Evolutionary conservation across 2,329 filamentous ascomycete genomes (phyloP).

Genomic region (Trichoderma sp.): DNA sequence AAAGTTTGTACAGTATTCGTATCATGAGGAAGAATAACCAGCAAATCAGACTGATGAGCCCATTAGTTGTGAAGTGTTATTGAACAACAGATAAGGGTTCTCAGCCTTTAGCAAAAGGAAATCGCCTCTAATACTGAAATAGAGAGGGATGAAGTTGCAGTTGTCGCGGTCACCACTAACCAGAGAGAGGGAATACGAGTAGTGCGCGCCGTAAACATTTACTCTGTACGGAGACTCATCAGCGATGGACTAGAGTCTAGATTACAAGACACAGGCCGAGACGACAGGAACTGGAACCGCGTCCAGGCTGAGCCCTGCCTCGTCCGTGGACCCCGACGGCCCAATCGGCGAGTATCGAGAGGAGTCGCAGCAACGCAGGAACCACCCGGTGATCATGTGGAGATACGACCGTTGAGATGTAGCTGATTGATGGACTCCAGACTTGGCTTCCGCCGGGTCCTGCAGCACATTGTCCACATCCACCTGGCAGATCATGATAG

Average conservation of each 20-base stretch:
- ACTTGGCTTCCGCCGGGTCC: constrained; percentile 6
- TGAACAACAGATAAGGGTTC: too few species aligned
- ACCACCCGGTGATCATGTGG: not conserved
- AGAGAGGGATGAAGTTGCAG: too few species aligned
- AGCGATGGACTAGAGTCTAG: not conserved
- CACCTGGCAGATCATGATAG: too few species aligned
- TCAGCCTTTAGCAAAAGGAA: too few species aligned
- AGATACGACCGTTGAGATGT: not conserved
- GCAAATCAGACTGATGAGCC: too few species aligned
- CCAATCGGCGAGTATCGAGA: not conserved
- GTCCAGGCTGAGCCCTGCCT: not conserved
- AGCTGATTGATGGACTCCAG: constrained; percentile 22
- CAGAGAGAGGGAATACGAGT: too few species aligned
- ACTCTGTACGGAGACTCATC: not conserved
- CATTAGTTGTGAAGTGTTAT: too few species aligned
- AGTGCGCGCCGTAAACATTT: not conserved
- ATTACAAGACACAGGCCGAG: not conserved
- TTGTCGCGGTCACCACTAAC: too few species aligned
- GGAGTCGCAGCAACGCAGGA: constrained; percentile 9
- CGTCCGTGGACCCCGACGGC: not conserved
- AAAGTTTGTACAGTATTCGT: too few species aligned
- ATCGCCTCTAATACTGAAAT: too few species aligned
- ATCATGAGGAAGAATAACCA: too few species aligned
- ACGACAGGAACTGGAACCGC: not conserved
- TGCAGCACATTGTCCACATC: not conserved